Percentiles rank a stretch among this genome's conserved stretches.
These are phyloP conservation scores for Lunasporangiospora selenospora DNA, from an alignment of 192 early-diverging fungal genomes.

Conservation along the genomic window DNA sequence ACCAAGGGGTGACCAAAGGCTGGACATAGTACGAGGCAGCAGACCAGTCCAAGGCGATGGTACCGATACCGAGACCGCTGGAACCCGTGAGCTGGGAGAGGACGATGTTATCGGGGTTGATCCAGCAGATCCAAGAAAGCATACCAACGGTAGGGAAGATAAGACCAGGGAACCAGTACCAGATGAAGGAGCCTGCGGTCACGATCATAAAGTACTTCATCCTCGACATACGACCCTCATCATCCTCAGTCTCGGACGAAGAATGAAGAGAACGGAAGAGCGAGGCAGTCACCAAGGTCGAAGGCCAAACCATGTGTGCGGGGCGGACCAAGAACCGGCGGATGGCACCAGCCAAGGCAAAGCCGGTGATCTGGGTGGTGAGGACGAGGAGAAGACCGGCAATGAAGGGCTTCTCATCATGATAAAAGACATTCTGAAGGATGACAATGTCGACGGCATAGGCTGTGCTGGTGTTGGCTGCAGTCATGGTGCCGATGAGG, in stretches of 20 bases:
- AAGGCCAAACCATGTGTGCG: constrained; percentile 84
- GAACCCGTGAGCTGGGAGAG: constrained; percentile 47
- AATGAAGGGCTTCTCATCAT: constrained; percentile 51
- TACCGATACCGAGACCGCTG: constrained; percentile 55
- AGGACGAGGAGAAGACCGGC: constrained; percentile 56
- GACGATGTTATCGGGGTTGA: constrained; percentile 44
- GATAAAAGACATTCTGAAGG: constrained; percentile 56
- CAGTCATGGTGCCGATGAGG: constrained; percentile 56
- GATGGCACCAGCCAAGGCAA: constrained; percentile 71
- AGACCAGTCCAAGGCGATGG: constrained; percentile 65
- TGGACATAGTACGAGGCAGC: constrained; percentile 27
- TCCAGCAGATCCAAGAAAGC: constrained; percentile 58
- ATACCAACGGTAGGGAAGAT: constrained; percentile 51
- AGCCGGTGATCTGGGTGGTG: constrained; percentile 57
- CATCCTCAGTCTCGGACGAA: constrained; percentile 10
- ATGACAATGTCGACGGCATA: constrained; percentile 58
- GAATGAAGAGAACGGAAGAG: constrained; percentile 78
- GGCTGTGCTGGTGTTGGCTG: constrained; percentile 44
- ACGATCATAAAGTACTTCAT: constrained; percentile 67
- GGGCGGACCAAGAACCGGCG: constrained; percentile 82
- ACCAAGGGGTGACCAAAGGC: constrained; percentile 41
- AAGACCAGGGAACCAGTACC: constrained; percentile 62
- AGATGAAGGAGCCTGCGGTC: constrained; percentile 56
- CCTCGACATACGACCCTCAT: constrained; percentile 38
- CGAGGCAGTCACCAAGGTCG: constrained; percentile 69